These are phyloP conservation scores for Cucumis melo DNA, from an alignment of 306 rosid species.

Conservation along the genomic window DNA sequence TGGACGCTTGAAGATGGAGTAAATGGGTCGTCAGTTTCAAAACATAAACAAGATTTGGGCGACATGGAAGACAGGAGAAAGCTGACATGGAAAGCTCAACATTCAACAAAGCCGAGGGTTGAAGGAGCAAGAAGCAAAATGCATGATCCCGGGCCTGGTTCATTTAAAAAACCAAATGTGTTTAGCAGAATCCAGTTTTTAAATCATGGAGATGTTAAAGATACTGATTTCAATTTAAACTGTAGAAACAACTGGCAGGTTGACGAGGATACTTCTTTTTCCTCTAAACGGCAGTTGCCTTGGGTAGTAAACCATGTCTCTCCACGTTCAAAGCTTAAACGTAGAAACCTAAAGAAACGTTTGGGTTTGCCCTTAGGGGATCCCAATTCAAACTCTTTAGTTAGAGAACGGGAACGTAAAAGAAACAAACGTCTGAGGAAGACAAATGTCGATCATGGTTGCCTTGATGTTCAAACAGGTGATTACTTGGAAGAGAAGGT, in stretches of 20 bases:
- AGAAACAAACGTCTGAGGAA: neutral
- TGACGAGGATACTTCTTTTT: neutral
- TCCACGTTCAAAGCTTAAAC: neutral
- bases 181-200: neutral
- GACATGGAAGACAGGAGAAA: neutral
- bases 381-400: conserved; percentile 1
- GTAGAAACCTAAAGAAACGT: conserved; percentile 13
- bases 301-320: neutral
- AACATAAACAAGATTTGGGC: conserved; percentile 5
- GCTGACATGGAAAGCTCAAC: neutral
- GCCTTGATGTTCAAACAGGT: neutral
- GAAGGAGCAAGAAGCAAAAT: neutral
- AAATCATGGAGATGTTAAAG: neutral
- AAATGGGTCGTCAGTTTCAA: neutral
- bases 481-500: conserved; percentile 2
- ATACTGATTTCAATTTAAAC: neutral
- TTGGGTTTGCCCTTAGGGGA: neutral
- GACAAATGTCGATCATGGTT: neutral
- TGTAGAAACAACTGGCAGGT: neutral
- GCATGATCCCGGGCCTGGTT: neutral
- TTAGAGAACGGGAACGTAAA: neutral
- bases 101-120: neutral
- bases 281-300: neutral
- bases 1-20: neutral
- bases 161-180: neutral